These are phyloP conservation scores for Nicotiana paniculata DNA, from an alignment of 257 asterid genomes.

Conservation along the genomic window DNA sequence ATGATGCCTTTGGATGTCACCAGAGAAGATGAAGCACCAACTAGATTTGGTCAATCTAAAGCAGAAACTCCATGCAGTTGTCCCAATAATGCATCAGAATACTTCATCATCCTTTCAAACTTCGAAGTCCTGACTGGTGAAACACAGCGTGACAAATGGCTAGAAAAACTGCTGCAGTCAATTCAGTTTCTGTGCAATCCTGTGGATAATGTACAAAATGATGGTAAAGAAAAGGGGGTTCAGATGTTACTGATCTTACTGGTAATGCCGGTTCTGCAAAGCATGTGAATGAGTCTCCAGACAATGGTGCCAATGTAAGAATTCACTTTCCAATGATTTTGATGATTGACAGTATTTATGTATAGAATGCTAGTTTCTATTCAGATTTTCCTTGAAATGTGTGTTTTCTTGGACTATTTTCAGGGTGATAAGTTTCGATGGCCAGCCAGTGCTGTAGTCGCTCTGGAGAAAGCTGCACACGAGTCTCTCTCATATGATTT, in stretches of 20 bases:
- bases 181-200: slow-evolving; percentile 47
- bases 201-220: slow-evolving; percentile 24
- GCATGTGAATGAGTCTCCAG: slow-evolving; percentile 26
- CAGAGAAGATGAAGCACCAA: slow-evolving; percentile 48
- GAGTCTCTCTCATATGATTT: slow-evolving; percentile 46
- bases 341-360: background rate
- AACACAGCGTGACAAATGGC: slow-evolving; percentile 63
- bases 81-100: slow-evolving; percentile 42
- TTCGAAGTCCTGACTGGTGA: slow-evolving; percentile 52
- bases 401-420: slow-evolving; percentile 14
- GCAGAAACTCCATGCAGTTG: slow-evolving; percentile 67
- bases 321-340: background rate
- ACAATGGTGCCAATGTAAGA: slow-evolving; percentile 32
- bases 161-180: slow-evolving; percentile 70
- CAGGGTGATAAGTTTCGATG: slow-evolving; percentile 43
- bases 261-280: slow-evolving; percentile 16
- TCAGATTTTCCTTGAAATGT: background rate
- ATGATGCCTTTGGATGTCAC: slow-evolving; percentile 62
- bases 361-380: background rate
- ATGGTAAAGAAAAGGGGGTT: slow-evolving; percentile 26
- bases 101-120: slow-evolving; percentile 35
- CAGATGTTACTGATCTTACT: slow-evolving; percentile 16
- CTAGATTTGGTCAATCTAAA: slow-evolving; percentile 41
- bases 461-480: slow-evolving; percentile 73
- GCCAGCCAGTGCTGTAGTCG: slow-evolving; percentile 63